phyloP scores from a whole-genome alignment of 2,329 filamentous ascomycete genomes.

The Arthrinium phaeospermum region DNA sequence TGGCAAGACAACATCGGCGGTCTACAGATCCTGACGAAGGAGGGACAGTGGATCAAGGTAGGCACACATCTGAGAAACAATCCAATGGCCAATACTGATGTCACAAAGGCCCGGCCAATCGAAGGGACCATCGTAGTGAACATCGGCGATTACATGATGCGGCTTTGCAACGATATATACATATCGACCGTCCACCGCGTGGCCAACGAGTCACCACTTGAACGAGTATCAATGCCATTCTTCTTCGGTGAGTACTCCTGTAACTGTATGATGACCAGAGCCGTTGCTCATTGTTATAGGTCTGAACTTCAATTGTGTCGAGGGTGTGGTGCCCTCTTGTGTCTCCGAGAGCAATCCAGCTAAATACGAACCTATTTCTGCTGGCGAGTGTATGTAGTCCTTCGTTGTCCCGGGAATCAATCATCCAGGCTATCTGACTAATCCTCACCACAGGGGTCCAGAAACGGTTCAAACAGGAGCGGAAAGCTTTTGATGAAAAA shows the following conservation, averaged over 20 bases:
- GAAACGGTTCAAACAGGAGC: slow-evolving; percentile 40
- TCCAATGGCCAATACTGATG: not conserved
- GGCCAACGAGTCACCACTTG: slow-evolving; percentile 45
- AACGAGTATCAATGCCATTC: slow-evolving; percentile 61
- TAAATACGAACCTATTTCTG: slow-evolving; percentile 57
- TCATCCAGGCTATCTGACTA: slow-evolving; percentile 19
- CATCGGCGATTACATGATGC: slow-evolving; percentile 58
- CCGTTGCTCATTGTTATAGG: slow-evolving; percentile 33
- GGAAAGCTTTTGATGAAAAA: slow-evolving; percentile 34
- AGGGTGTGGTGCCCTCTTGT: slow-evolving; percentile 54
- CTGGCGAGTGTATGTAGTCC: slow-evolving; percentile 47
- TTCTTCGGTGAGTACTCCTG: slow-evolving; percentile 51
- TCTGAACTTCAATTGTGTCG: slow-evolving; percentile 58
- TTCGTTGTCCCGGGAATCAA: not conserved
- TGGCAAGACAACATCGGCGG: slow-evolving; percentile 52
- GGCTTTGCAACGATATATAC: slow-evolving; percentile 55
- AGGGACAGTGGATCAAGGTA: slow-evolving; percentile 50
- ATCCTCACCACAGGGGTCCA: slow-evolving; percentile 36
- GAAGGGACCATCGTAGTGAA: slow-evolving; percentile 56
- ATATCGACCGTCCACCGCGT: slow-evolving; percentile 59
- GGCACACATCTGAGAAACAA: slow-evolving; percentile 9
- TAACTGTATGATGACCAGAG: not conserved
- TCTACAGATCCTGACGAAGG: slow-evolving; percentile 48
- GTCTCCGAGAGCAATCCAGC: slow-evolving; percentile 50
- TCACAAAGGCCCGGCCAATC: slow-evolving; percentile 44